Base-by-base conservation (phyloP, 805 yeast genomes). In the Teunomyces barrocoloradensis region DNA sequence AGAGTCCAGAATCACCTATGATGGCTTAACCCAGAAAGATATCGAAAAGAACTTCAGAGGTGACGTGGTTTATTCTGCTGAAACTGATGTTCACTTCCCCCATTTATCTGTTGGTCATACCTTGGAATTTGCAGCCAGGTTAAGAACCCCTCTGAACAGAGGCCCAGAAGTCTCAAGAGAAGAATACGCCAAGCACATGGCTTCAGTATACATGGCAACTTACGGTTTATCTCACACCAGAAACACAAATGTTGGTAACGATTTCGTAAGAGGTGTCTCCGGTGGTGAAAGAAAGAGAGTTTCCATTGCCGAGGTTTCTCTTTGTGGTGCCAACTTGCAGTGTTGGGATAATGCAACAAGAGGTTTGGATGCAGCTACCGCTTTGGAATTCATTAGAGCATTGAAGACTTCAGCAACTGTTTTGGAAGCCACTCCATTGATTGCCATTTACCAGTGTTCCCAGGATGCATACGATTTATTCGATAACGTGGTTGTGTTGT, bases 271-370 rank as follows among this genome's bases (percentile, higher is more conserved):
- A 61, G 87, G 89, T 69, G 87, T 85, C 35, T 83, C 92, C 44
- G 92, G 95, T 59, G 94, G 95, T 74, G 94, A 87, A 68, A 73
- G 95, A 54, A 86, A 87, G 66, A 80, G 95, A 71, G 92, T 87
- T 2, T 84, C 92, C 9, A 82, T 87, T 57, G 89, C 90, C 9
- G 96, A 87, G 66, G 87, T 87, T 1, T 69, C 85, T 40, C 77
- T 85, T 41, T 74, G 83, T 43, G 80, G 84, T 25, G 85, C 89
- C 27, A 69, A 79, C 42, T 71, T 85, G 43, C 83, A 78, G 53
- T 81, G 87, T 65, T 84, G 87, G 81, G 91, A 87, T 71, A 88
- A 88, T 59, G 85, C 92, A 5, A 88, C 96, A 5, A 80, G 94
- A 71, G 96, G 96, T 57, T 74, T 88, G 50, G 96, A 87, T 67